These are phyloP conservation scores for Echria macrotheca DNA, from an alignment of 495 filamentous ascomycete species.

Conservation along the genomic window DNA sequence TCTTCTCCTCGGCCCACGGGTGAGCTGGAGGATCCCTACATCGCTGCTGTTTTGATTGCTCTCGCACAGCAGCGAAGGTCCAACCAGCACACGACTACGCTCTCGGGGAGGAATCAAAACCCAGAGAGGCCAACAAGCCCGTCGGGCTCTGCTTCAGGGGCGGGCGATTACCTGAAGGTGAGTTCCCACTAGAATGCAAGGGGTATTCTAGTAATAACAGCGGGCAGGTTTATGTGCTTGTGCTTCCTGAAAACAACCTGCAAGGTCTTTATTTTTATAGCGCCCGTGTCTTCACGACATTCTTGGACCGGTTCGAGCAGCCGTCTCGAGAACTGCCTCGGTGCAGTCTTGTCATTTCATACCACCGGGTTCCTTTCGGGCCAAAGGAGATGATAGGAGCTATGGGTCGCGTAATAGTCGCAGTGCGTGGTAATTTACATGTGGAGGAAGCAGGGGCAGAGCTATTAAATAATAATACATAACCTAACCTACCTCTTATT, in stretches of 20 bases:
- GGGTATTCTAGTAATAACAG: not conserved
- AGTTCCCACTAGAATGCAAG: not conserved
- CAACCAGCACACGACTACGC: not conserved
- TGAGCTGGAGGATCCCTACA: slow-evolving; percentile 7
- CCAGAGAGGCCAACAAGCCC: no score
- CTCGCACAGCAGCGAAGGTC: not conserved
- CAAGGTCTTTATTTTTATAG: slow-evolving; percentile 1
- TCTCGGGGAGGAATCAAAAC: slow-evolving; percentile 3
- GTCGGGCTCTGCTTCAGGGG: no score
- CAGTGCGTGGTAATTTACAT: no score
- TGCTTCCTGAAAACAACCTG: not conserved
- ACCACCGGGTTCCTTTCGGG: not conserved
- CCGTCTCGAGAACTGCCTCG: not conserved
- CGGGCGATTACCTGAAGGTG: no score
- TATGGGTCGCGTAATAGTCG: not conserved
- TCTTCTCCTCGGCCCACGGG: slow-evolving; percentile 4
- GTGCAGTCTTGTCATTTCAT: not conserved
- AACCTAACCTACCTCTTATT: no score
- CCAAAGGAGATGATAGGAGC: not conserved
- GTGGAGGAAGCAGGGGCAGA: no score
- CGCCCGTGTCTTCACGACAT: not conserved
- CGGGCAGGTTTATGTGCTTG: slow-evolving; percentile 1
- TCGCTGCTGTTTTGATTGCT: slow-evolving; percentile 8
- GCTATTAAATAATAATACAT: no score
- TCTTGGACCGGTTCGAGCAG: slow-evolving; percentile 2